A percentile compares a stretch with the other conserved stretches of the same genome.
These are phyloP conservation scores for Tanacetum coccineum DNA, from an alignment of 129 eudicot species.

Conservation along the genomic window DNA sequence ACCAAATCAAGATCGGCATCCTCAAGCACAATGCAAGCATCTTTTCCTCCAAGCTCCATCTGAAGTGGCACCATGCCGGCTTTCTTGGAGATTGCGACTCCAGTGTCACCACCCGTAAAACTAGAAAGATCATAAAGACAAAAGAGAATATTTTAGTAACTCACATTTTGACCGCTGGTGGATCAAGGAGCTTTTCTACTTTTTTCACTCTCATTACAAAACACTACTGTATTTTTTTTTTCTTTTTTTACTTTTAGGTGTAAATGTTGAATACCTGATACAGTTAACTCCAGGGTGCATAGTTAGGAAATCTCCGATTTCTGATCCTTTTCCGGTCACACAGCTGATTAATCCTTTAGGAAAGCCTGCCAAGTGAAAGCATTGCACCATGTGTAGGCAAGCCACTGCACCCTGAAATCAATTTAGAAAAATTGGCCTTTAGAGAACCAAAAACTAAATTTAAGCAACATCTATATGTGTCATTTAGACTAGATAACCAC, in stretches of 20 bases:
- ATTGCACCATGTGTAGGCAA: constrained; percentile 60
- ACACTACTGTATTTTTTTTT: too few species aligned
- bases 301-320: constrained; percentile 54
- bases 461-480: neutral
- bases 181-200: too few species aligned
- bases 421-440: neutral
- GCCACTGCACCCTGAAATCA: constrained; percentile 52
- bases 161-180: neutral
- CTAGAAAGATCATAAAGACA: constrained; percentile 19
- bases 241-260: too few species aligned
- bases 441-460: neutral
- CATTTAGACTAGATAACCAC: constrained; percentile 11
- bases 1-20: constrained; percentile 62
- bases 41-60: constrained; percentile 66
- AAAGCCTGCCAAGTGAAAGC: constrained; percentile 58
- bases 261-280: constrained; percentile 33
- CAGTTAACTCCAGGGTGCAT: constrained; percentile 67
- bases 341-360: constrained; percentile 55
- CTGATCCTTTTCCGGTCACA: constrained; percentile 56
- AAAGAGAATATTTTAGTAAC: neutral
- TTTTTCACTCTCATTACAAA: too few species aligned
- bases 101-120: constrained; percentile 61
- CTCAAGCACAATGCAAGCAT: constrained; percentile 56
- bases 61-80: constrained; percentile 65
- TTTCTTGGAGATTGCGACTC: constrained; percentile 53